A percentile compares a stretch with the other conserved stretches of the same genome.
phyloP scores from a whole-genome alignment of 306 rosid species.

The Luffa acutangula region DNA sequence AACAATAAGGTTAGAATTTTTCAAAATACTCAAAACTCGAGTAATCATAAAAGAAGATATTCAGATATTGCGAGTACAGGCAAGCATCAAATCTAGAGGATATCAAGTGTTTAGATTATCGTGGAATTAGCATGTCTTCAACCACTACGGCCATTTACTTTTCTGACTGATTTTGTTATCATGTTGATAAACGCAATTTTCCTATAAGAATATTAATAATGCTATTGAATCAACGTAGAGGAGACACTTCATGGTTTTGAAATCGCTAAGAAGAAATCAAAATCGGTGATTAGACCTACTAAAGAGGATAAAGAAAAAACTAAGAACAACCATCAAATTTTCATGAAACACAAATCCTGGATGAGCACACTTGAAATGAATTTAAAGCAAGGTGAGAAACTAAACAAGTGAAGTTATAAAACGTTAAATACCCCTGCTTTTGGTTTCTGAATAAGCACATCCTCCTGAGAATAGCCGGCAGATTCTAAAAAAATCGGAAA shows the following conservation, averaged over 20 bases:
- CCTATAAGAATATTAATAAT: neutral
- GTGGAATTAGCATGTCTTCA: neutral
- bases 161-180: neutral
- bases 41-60: neutral
- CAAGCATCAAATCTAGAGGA: neutral
- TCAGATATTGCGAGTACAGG: neutral
- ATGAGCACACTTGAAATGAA: neutral
- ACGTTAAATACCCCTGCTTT: slow-evolving; percentile 73
- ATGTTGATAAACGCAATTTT: neutral
- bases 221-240: neutral
- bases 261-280: neutral
- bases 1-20: neutral
- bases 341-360: neutral
- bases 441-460: slow-evolving; percentile 85
- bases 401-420: neutral
- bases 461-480: slow-evolving; percentile 62
- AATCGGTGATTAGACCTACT: neutral
- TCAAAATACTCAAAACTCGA: neutral
- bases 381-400: neutral
- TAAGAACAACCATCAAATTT: neutral
- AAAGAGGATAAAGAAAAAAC: neutral
- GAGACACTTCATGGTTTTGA: neutral
- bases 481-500: slow-evolving; percentile 85
- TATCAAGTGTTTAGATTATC: neutral
- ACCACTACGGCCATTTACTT: neutral